These are phyloP conservation scores for Fusarium sarcochroum DNA, from an alignment of 2,329 filamentous ascomycete species.

Conservation along the genomic window DNA sequence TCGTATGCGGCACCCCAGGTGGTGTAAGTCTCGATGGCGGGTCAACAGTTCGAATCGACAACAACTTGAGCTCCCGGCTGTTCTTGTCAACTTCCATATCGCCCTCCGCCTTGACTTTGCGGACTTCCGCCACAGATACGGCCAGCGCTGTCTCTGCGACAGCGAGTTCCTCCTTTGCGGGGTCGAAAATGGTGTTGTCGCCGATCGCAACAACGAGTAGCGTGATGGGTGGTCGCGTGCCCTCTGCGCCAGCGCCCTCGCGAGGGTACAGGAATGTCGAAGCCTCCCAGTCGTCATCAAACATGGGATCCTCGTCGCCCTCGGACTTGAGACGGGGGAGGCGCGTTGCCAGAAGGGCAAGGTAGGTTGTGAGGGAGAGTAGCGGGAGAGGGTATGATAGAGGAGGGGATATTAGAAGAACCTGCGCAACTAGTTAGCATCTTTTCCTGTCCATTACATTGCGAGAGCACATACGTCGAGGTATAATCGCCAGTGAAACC, in stretches of 20 bases:
- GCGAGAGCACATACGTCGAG: conserved; percentile 78
- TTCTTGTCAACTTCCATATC: conserved; percentile 60
- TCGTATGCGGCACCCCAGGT: conserved; percentile 75
- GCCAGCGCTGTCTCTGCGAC: conserved; percentile 93
- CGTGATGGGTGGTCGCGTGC: conserved; percentile 82
- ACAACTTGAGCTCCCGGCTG: conserved; percentile 66
- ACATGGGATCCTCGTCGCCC: conserved; percentile 94
- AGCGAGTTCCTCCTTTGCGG: conserved; percentile 89
- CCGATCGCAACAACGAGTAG: conserved; percentile 90
- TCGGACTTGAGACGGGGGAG: conserved; percentile 89
- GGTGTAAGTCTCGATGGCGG: conserved; percentile 81
- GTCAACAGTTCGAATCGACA: conserved; percentile 81
- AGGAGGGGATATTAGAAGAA: conserved; percentile 92
- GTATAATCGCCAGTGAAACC: conserved; percentile 97
- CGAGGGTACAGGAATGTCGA: conserved; percentile 82
- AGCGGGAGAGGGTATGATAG: conserved; percentile 94
- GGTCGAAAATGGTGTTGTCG: conserved; percentile 94
- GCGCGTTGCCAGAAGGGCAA: conserved; percentile 89
- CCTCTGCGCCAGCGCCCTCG: conserved; percentile 49
- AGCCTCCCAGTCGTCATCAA: conserved; percentile 97
- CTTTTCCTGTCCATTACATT: not conserved
- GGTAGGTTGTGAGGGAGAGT: conserved; percentile 91
- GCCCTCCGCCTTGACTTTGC: conserved; percentile 41
- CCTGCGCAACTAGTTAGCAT: conserved; percentile 64
- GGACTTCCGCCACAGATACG: conserved; percentile 77